A percentile compares a stretch with the other conserved stretches of the same genome.
Evolutionary conservation across 2,329 filamentous ascomycete species (phyloP).

Genomic region (Pestalotiopsis sp.): DNA sequence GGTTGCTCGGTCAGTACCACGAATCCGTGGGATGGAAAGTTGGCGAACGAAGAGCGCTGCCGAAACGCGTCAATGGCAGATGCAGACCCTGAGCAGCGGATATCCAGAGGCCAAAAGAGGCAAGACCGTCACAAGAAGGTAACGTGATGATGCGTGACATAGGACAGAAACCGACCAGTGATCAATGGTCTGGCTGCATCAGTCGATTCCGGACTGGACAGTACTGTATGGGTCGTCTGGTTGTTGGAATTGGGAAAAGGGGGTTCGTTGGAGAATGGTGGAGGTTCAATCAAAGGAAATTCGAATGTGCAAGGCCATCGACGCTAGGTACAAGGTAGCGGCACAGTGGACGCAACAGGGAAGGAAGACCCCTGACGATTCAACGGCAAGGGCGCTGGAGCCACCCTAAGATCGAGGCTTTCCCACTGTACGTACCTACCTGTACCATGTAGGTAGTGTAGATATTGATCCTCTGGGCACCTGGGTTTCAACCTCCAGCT

Average conservation of each 20-base stretch:
- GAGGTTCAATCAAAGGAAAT: conserved; percentile 15
- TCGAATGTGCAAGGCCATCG: conserved; percentile 13
- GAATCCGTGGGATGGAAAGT: background rate
- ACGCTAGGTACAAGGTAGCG: conserved; percentile 3
- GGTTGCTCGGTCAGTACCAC: too few relatives aligned
- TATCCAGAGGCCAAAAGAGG: background rate
- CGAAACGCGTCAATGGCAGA: background rate
- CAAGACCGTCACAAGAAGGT: background rate
- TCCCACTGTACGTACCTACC: background rate
- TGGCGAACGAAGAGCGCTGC: background rate
- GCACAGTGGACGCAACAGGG: too few relatives aligned
- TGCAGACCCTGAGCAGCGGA: background rate
- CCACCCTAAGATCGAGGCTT: background rate
- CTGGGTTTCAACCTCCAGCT: background rate
- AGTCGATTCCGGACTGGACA: background rate
- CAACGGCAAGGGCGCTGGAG: conserved; percentile 14
- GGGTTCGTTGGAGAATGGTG: conserved; percentile 14
- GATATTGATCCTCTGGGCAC: background rate
- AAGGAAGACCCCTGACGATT: background rate
- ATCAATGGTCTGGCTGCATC: background rate
- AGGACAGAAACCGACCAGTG: too few relatives aligned
- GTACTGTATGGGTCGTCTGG: background rate
- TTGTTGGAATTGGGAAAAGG: background rate
- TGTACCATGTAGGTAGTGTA: background rate
- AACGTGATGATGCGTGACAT: background rate